Conservation (phyloP, 306 rosid species). For the Vigna unguiculata region DNA sequence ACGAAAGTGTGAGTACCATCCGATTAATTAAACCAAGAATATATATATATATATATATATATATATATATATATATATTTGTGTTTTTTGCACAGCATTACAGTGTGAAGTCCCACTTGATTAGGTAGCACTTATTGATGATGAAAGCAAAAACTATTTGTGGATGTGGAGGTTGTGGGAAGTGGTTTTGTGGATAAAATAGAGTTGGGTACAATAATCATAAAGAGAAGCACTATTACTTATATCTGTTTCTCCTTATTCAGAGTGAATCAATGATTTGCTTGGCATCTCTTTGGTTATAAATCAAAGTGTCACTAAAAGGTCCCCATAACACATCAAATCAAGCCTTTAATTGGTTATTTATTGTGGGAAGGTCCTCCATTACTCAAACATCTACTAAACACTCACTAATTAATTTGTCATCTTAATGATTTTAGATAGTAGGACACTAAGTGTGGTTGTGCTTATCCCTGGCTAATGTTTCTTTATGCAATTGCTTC, state of each 20-base stretch:
- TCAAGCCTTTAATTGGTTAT: conserved; percentile 40
- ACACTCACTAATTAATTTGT: conserved; percentile 29
- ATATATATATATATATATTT: too few relatives aligned
- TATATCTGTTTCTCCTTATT: background rate
- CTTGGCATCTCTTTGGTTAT: conserved; percentile 48
- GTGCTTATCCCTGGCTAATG: conserved; percentile 16
- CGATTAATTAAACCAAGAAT: too few relatives aligned
- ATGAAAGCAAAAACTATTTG: conserved; percentile 37
- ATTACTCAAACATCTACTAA: conserved; percentile 17
- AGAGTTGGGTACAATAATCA: conserved; percentile 46
- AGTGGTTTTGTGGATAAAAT: conserved; percentile 45
- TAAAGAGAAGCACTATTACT: conserved; percentile 30
- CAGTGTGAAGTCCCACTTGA: background rate
- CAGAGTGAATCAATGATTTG: conserved; percentile 42
- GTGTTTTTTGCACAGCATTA: background rate
- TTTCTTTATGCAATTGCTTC: background rate
- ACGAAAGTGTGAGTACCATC: too few relatives aligned
- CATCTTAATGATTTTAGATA: conserved; percentile 4
- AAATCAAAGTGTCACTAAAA: conserved; percentile 33
- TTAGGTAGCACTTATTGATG: conserved; percentile 23
- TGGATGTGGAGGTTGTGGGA: conserved; percentile 42
- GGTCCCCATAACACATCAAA: conserved; percentile 53
- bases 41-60: too few relatives aligned
- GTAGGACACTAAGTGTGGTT: background rate
- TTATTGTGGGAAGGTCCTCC: conserved; percentile 30